phyloP scores from a whole-genome alignment of 2,329 filamentous ascomycete genomes.

The Pseudogymnoascus sp. region DNA sequence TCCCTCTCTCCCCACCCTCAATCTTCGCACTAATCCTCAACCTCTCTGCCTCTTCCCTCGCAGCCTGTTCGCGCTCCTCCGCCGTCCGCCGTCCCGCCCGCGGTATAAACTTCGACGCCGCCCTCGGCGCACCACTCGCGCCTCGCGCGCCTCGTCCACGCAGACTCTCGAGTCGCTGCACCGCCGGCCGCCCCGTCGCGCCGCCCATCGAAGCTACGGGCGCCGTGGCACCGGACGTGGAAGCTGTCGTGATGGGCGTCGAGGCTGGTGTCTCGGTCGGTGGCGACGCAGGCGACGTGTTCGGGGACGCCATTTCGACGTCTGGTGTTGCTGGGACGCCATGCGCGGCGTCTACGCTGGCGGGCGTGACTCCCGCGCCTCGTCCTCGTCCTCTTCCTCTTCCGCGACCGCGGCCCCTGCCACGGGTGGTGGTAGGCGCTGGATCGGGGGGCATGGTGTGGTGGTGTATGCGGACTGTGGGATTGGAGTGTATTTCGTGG shows the following conservation, averaged over 20 bases:
- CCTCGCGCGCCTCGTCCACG: not conserved
- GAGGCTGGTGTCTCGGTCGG: slow-evolving; percentile 25
- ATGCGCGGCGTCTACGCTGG: not conserved
- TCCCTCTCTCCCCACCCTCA: slow-evolving; percentile 11
- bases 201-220: not conserved
- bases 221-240: not conserved
- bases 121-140: slow-evolving; percentile 9
- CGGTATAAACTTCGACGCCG: slow-evolving; percentile 26
- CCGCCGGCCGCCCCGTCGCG: not conserved
- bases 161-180: not conserved
- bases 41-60: slow-evolving; percentile 14
- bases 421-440: not conserved
- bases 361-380: not conserved
- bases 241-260: slow-evolving; percentile 16
- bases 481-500: not conserved
- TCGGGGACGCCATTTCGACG: slow-evolving; percentile 18
- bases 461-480: not conserved
- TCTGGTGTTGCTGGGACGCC: not conserved
- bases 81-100: slow-evolving; percentile 22
- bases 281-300: slow-evolving; percentile 22
- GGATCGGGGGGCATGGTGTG: not conserved
- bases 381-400: not conserved
- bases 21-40: slow-evolving; percentile 12
- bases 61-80: slow-evolving; percentile 14
- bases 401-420: not conserved